Evolutionary conservation across 352 stramenopile genomes (phyloP).

Genomic region (Pythium scleroteichum): DNA sequence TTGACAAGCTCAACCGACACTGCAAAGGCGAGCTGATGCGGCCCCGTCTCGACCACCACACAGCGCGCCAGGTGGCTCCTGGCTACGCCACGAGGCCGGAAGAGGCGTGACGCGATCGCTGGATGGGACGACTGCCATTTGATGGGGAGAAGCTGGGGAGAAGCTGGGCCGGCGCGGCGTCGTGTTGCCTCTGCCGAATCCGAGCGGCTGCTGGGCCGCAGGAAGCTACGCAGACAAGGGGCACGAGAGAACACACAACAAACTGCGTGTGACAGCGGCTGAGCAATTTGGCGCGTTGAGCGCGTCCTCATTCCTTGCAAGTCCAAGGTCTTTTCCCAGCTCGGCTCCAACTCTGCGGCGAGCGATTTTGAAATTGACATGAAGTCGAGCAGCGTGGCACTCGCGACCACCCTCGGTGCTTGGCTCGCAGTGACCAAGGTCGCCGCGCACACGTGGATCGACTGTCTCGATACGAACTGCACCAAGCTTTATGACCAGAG

Average conservation of each 20-base stretch:
- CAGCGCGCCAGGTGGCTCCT: neutral
- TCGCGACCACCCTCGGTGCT: conserved; percentile 13
- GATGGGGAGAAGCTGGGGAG: too few relatives aligned
- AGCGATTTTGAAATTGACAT: conserved; percentile 12
- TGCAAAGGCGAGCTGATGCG: neutral
- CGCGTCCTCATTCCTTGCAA: neutral
- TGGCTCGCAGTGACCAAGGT: conserved; percentile 16
- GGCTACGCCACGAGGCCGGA: neutral
- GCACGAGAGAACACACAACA: neutral
- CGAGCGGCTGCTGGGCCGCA: neutral
- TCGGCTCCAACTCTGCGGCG: neutral
- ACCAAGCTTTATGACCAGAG: conserved; percentile 67
- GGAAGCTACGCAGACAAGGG: neutral
- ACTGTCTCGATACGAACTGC: conserved; percentile 60
- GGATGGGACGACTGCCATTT: too few relatives aligned
- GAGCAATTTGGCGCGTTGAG: too few relatives aligned
- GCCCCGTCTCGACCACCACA: neutral
- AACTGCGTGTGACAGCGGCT: too few relatives aligned
- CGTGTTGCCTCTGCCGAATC: neutral
- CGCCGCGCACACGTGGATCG: conserved; percentile 66
- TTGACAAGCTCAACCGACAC: neutral
- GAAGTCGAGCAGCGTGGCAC: conserved; percentile 10
- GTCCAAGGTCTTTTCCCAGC: neutral
- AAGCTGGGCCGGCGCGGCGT: neutral
- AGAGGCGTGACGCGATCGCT: neutral